Conservation (phyloP, 352 stramenopile species). For the Phytophthora syringae region DNA sequence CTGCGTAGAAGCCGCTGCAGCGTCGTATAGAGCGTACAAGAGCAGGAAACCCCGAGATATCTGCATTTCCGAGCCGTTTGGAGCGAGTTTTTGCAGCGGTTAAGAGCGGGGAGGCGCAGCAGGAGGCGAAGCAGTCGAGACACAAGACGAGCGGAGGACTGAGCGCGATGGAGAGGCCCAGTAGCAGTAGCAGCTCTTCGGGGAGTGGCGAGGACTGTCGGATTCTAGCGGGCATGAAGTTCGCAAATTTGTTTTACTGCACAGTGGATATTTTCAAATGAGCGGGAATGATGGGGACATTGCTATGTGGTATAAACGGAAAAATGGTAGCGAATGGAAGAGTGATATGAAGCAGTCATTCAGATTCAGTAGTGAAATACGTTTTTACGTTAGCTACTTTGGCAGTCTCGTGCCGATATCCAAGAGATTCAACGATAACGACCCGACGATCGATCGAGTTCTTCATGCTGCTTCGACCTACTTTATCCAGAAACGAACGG, state of each 20-base stretch:
- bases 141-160: conserved; percentile 32
- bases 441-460: too few species aligned
- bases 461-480: too few species aligned
- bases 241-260: background rate
- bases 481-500: too few species aligned
- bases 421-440: too few species aligned
- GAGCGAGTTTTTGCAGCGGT: conserved; percentile 9
- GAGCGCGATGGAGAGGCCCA: conserved; percentile 35
- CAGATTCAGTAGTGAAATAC: background rate
- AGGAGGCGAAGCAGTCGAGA: conserved; percentile 29
- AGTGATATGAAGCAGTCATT: conserved; percentile 19
- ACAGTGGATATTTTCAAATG: conserved; percentile 26
- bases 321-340: too few species aligned
- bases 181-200: conserved; percentile 25
- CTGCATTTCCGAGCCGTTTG: conserved; percentile 17
- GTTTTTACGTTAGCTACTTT: too few species aligned
- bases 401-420: too few species aligned
- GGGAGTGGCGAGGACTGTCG: conserved; percentile 14
- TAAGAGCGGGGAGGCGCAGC: conserved; percentile 8
- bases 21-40: conserved; percentile 6
- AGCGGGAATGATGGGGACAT: conserved; percentile 12
- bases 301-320: too few species aligned
- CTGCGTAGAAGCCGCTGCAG: conserved; percentile 3
- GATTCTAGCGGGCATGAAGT: conserved; percentile 23
- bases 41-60: conserved; percentile 13